A percentile compares a stretch with the other conserved stretches of the same genome.
Evolutionary conservation across 164 flowering plant genomes (phyloP).

Genomic region (Cinnamomum micranthum): DNA sequence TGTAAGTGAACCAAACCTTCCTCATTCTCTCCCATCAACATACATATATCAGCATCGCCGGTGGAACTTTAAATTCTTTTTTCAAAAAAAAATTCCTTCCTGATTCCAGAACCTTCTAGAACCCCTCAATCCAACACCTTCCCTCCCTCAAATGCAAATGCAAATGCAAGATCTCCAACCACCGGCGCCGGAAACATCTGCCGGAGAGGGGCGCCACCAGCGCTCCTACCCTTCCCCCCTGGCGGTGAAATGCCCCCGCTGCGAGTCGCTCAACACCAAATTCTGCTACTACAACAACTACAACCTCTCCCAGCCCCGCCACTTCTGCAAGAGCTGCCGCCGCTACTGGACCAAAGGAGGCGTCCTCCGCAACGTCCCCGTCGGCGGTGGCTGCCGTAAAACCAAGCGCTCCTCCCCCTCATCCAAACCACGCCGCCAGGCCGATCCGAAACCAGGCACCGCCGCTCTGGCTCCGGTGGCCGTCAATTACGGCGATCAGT

Average conservation of each 20-base stretch:
- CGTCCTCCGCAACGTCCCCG: slow-evolving; percentile 84
- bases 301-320: slow-evolving; percentile 86
- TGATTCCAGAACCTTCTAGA: too few relatives aligned
- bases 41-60: too few relatives aligned
- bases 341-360: slow-evolving; percentile 93
- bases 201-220: slow-evolving; percentile 15
- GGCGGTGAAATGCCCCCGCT: slow-evolving; percentile 69
- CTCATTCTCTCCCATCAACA: too few relatives aligned
- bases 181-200: neutral
- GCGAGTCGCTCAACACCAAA: slow-evolving; percentile 73
- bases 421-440: too few relatives aligned
- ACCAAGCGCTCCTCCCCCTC: slow-evolving; percentile 24
- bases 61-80: too few relatives aligned
- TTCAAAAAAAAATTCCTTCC: too few relatives aligned
- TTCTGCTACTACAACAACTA: slow-evolving; percentile 91
- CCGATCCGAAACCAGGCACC: slow-evolving; percentile 10
- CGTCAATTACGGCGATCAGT: slow-evolving; percentile 8
- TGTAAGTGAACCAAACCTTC: too few relatives aligned
- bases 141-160: slow-evolving; percentile 12
- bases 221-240: slow-evolving; percentile 22
- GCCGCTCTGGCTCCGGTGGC: neutral
- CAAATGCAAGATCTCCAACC: slow-evolving; percentile 25
- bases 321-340: slow-evolving; percentile 76
- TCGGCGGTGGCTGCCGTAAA: slow-evolving; percentile 80
- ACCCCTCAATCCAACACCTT: too few relatives aligned